phyloP scores from a whole-genome alignment of 352 stramenopile genomes.

The Phytophthora vignae region DNA sequence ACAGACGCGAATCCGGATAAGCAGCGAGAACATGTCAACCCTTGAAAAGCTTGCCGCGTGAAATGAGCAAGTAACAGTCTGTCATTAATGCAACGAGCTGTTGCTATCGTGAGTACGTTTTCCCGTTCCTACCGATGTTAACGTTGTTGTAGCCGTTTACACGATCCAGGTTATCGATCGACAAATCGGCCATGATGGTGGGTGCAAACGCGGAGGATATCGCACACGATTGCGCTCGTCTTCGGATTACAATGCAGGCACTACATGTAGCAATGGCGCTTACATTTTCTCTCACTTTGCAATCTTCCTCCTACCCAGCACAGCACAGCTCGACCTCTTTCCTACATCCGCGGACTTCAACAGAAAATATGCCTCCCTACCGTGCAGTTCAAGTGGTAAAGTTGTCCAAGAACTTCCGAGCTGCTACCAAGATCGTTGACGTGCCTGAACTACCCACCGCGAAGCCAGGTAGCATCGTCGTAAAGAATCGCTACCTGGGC shows the following conservation, averaged over 20 bases:
- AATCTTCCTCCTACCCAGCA: constrained; percentile 12
- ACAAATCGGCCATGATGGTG: constrained; percentile 29
- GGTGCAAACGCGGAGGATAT: constrained; percentile 4
- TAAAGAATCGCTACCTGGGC: constrained; percentile 56
- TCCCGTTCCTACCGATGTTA: constrained; percentile 16
- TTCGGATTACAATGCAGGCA: constrained; percentile 11
- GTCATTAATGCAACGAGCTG: constrained; percentile 10
- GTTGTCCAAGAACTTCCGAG: constrained; percentile 49
- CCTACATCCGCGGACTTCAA: background rate
- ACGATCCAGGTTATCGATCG: constrained; percentile 21
- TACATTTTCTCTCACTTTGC: constrained; percentile 15
- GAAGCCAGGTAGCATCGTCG: constrained; percentile 32
- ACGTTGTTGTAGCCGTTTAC: constrained; percentile 25
- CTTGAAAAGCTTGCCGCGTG: constrained; percentile 6
- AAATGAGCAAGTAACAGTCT: constrained; percentile 7
- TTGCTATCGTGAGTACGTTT: background rate
- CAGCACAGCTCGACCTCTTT: constrained; percentile 5
- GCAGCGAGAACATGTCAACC: constrained; percentile 2
- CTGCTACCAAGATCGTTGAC: constrained; percentile 46
- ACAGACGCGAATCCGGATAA: background rate
- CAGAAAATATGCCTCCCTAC: constrained; percentile 38
- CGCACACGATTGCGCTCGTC: constrained; percentile 15
- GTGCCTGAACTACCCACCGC: constrained; percentile 37
- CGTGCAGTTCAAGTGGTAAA: constrained; percentile 41
- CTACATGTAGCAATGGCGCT: background rate